Percentiles rank a stretch among this genome's conserved stretches.
These are phyloP conservation scores for Cyclocybe aegerita DNA, from an alignment of 768 basidiomycete genomes.

Conservation along the genomic window DNA sequence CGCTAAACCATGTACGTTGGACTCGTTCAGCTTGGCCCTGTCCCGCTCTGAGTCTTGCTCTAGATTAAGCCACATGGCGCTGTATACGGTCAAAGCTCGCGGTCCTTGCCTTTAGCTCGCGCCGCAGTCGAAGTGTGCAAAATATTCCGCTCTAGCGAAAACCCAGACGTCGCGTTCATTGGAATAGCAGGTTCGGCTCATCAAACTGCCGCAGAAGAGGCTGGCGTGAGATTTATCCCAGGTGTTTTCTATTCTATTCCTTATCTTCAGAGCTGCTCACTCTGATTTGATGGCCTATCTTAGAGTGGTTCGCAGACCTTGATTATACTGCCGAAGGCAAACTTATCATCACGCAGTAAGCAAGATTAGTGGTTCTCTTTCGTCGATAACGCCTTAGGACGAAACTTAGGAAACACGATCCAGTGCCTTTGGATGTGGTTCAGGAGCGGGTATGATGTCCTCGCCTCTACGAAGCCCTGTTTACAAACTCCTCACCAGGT, in stretches of 20 bases:
- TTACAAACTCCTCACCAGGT: constrained; percentile 31
- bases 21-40: not conserved
- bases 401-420: constrained; percentile 45
- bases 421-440: constrained; percentile 41
- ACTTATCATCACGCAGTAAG: constrained; percentile 58
- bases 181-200: constrained; percentile 67
- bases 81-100: constrained; percentile 59
- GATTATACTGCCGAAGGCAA: constrained; percentile 58
- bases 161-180: constrained; percentile 48
- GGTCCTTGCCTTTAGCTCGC: constrained; percentile 53
- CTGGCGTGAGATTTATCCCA: constrained; percentile 60
- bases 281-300: not conserved
- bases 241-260: constrained; percentile 30
- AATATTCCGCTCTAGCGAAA: constrained; percentile 36
- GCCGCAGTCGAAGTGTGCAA: constrained; percentile 54
- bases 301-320: constrained; percentile 70
- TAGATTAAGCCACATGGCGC: constrained; percentile 65
- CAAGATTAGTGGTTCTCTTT: not conserved
- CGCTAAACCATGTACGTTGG: constrained; percentile 52
- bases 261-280: not conserved
- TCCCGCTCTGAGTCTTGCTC: not conserved
- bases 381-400: not conserved
- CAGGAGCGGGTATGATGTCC: constrained; percentile 35
- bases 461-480: not conserved
- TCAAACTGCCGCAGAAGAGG: constrained; percentile 52